These are phyloP conservation scores for Arxiozyma heterogenica DNA, from an alignment of 1,139 yeast genomes.

Conservation along the genomic window DNA sequence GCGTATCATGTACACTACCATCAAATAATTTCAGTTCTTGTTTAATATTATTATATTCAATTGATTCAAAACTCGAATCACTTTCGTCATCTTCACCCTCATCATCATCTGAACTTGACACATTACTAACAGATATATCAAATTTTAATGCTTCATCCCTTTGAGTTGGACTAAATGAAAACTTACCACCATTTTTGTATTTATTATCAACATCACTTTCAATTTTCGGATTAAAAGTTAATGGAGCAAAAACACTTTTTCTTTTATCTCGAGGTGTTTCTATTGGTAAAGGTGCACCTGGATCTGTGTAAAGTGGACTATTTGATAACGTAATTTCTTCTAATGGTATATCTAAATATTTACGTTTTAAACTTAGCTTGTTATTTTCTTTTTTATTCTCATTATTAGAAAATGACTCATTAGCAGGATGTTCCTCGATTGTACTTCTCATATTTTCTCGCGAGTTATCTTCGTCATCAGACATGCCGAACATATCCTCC, in stretches of 20 bases:
- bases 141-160: constrained; percentile 27
- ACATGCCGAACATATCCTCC: constrained; percentile 29
- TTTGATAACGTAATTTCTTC: constrained; percentile 45
- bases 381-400: constrained; percentile 9
- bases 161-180: constrained; percentile 36
- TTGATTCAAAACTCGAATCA: constrained; percentile 24
- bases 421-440: not conserved
- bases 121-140: constrained; percentile 24
- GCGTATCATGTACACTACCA: constrained; percentile 11
- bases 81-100: constrained; percentile 13
- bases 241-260: constrained; percentile 67
- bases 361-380: constrained; percentile 18
- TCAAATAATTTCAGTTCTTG: constrained; percentile 17
- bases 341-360: constrained; percentile 44
- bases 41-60: constrained; percentile 24
- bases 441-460: not conserved
- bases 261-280: constrained; percentile 47
- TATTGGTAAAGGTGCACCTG: constrained; percentile 72
- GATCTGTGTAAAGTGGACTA: constrained; percentile 58
- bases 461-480: constrained; percentile 25
- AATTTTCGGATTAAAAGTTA: constrained; percentile 70
- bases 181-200: constrained; percentile 79
- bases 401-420: constrained; percentile 3
- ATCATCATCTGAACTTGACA: constrained; percentile 31
- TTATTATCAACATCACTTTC: constrained; percentile 70